Percentiles rank a stretch among this genome's conserved stretches.
Evolutionary conservation across 108 stramenopile species (phyloP).

Genomic region (Cyclotella atomus): DNA sequence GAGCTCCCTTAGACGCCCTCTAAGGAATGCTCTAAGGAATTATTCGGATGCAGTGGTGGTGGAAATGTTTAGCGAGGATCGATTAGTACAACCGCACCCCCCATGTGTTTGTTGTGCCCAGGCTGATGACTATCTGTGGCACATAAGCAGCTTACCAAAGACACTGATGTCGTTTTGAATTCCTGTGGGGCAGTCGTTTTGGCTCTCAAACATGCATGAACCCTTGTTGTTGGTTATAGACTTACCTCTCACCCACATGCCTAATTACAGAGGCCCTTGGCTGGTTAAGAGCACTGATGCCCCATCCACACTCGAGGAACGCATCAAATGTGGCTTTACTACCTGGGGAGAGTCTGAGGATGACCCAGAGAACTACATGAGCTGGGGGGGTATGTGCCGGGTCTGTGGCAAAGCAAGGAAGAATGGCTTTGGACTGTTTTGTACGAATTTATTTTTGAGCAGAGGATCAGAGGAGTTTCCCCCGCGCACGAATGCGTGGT

Average conservation of each 20-base stretch:
- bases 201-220: conserved; percentile 15
- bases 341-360: conserved; percentile 7
- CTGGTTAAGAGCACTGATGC: neutral
- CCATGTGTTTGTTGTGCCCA: conserved; percentile 30
- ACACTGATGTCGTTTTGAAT: conserved; percentile 27
- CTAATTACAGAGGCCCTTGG: conserved; percentile 36
- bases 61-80: conserved; percentile 10
- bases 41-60: too few relatives aligned
- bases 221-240: conserved; percentile 22
- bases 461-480: conserved; percentile 21
- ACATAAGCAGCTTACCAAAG: conserved; percentile 20
- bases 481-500: conserved; percentile 44
- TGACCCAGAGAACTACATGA: conserved; percentile 54
- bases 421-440: conserved; percentile 41
- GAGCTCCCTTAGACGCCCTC: too few relatives aligned
- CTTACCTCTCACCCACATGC: conserved; percentile 40
- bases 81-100: conserved; percentile 19
- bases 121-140: conserved; percentile 32
- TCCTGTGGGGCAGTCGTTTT: conserved; percentile 2
- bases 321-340: conserved; percentile 16
- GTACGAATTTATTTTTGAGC: conserved; percentile 47
- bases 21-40: too few relatives aligned
- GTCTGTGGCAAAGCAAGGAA: conserved; percentile 26
- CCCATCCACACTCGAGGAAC: neutral
- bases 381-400: conserved; percentile 33